Conservation (phyloP, 495 filamentous ascomycete species). For the Xeromyces bisporus region DNA sequence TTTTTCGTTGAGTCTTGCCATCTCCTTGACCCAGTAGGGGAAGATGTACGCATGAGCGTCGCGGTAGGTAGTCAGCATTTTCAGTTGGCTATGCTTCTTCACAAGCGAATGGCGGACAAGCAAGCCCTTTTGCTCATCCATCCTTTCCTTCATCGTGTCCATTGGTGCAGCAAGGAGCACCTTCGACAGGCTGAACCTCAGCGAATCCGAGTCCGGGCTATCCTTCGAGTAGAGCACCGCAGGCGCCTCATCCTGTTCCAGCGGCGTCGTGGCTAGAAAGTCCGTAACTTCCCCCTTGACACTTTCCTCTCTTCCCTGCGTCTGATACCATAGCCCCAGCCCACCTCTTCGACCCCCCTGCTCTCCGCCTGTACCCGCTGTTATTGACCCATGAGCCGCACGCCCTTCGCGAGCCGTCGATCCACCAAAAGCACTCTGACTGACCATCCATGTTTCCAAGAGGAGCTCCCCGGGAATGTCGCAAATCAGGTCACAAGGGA, state of each 20-base stretch:
- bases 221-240: conserved; percentile 35
- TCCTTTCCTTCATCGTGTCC: conserved; percentile 66
- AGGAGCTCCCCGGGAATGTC: conserved; percentile 70
- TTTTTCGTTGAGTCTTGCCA: conserved; percentile 56
- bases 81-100: conserved; percentile 50
- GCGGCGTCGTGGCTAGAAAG: conserved; percentile 58
- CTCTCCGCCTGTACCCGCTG: conserved; percentile 31
- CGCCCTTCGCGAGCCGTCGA: conserved; percentile 13
- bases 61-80: conserved; percentile 60
- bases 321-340: conserved; percentile 76
- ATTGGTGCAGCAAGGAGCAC: conserved; percentile 64
- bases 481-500: conserved; percentile 89
- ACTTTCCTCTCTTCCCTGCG: conserved; percentile 47
- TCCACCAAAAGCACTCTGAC: conserved; percentile 47
- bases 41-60: conserved; percentile 90
- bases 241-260: conserved; percentile 31
- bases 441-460: conserved; percentile 83
- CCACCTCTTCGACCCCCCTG: conserved; percentile 51
- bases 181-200: conserved; percentile 45
- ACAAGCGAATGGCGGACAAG: conserved; percentile 57
- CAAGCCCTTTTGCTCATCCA: conserved; percentile 51
- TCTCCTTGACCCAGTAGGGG: conserved; percentile 77
- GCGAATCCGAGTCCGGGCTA: conserved; percentile 39
- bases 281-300: conserved; percentile 86
- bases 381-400: conserved; percentile 15